Percentiles rank a stretch among this genome's conserved stretches.
Evolutionary conservation across 1,284 basidiomycete species (phyloP).

Genomic region (Inonotus obliquus): DNA sequence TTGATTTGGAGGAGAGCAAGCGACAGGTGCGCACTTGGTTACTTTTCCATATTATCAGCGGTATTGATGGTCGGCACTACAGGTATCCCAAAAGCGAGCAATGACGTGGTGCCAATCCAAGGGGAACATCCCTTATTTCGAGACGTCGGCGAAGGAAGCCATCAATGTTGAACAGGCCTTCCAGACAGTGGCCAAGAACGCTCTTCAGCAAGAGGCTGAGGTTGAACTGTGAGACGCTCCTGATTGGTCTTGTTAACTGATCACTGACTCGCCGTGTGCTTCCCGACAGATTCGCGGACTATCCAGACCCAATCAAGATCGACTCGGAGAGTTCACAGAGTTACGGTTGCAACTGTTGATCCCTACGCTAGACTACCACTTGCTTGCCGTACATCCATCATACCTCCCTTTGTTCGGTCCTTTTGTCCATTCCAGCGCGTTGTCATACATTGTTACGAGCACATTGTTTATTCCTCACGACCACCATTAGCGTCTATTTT

Average conservation of each 20-base stretch:
- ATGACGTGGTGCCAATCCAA: conserved; percentile 99
- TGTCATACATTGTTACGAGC: background rate
- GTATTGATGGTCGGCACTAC: conserved; percentile 4
- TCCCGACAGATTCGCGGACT: conserved; percentile 84
- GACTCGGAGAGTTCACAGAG: conserved; percentile 90
- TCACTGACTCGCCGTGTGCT: conserved; percentile 12
- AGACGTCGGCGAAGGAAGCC: conserved; percentile 99
- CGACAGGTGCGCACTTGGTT: conserved; percentile 67
- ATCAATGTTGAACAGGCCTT: conserved; percentile 99
- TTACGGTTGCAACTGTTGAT: conserved; percentile 89
- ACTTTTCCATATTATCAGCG: background rate
- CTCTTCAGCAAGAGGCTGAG: conserved; percentile 94
- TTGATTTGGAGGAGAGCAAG: conserved; percentile 99
- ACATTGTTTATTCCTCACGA: background rate
- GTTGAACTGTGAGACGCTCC: conserved; percentile 80
- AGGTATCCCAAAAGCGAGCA: conserved; percentile 99
- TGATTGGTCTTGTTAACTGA: conserved; percentile 4
- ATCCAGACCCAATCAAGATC: conserved; percentile 98
- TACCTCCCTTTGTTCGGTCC: background rate
- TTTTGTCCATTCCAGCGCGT: background rate
- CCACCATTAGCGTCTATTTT: background rate
- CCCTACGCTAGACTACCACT: background rate
- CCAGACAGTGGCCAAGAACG: conserved; percentile 99
- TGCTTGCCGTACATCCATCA: background rate
- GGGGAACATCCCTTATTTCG: conserved; percentile 99